Evolutionary conservation across 1,284 basidiomycete genomes (phyloP), one percentile per base, ranked within the genome.

Genomic region (Ganoderma leucocontextum): DNA sequence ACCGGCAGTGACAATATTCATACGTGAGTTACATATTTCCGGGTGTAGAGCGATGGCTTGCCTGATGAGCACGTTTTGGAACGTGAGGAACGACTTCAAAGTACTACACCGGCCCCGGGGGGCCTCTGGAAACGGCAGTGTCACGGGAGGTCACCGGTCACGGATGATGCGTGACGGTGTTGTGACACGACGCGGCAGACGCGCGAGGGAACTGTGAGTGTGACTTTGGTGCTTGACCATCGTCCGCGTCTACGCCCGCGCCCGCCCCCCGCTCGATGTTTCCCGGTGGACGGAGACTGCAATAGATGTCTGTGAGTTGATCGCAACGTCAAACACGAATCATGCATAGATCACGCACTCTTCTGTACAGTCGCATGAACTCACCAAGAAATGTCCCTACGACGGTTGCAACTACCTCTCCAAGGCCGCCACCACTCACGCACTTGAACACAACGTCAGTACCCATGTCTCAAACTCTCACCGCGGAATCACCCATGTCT

Each of bases 401-500:
- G 61, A 67, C 13, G 67, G 62, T 25, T 72, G 70, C 61, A 19
- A 52, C 7, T 72, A 66, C 29, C n/a, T 64, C 38, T 49, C 65
- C 29, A 57, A 7, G 19, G 47, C 61, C 8, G 9, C 60, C 2
- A 39, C 52, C 10, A 15, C 44, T 7, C n/a, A 4, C 7, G 5
- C 15, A 7, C 53, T 53, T 42, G 64, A 67, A 1, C 65, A 72
- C 66, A 69, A 69, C 25, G 33, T 72, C 33, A 33, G 58, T 29
- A 65, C 66, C 4, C 66, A 72, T 62, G 63, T 67, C 4, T 67
- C 68, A 10, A 69, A 66, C 33, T 4, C 65, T 4, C 68, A 69
- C 33, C 33, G 47, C 8, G 61, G 63, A 36, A 65, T 22, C n/a
- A 72, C 68, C 8, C 55, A 36, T 2, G 58, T 71, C 4, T 70